These are phyloP conservation scores for Pseudocercospora macadamiae DNA, from an alignment of 2,329 filamentous ascomycete species.

Conservation along the genomic window DNA sequence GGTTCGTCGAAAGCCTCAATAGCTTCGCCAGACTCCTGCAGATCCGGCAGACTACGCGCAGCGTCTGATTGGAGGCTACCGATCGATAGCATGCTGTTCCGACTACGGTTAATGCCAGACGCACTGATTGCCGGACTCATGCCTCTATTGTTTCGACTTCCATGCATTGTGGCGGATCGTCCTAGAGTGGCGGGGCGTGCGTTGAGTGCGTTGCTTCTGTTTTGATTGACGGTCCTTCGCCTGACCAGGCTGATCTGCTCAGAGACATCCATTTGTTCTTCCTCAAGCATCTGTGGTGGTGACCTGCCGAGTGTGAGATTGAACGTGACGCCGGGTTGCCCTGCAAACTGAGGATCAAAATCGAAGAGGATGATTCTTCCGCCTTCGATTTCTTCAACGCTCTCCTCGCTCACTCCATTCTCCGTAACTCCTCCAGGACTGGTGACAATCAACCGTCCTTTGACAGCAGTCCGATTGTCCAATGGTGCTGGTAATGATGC, in stretches of 20 bases:
- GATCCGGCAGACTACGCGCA: constrained; percentile 34
- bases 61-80: constrained; percentile 34
- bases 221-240: constrained; percentile 41
- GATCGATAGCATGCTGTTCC: constrained; percentile 31
- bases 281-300: constrained; percentile 39
- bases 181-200: constrained; percentile 38
- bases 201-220: constrained; percentile 35
- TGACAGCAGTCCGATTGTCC: constrained; percentile 31
- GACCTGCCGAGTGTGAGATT: constrained; percentile 39
- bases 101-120: constrained; percentile 15
- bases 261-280: constrained; percentile 38
- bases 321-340: constrained; percentile 43
- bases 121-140: constrained; percentile 23
- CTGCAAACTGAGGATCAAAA: constrained; percentile 33
- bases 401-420: constrained; percentile 32
- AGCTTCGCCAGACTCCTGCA: constrained; percentile 36
- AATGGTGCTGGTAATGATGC: constrained; percentile 32
- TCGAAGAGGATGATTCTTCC: constrained; percentile 41
- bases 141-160: constrained; percentile 18
- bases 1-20: constrained; percentile 38
- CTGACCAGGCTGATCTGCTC: constrained; percentile 41
- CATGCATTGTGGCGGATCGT: constrained; percentile 39
- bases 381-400: constrained; percentile 40
- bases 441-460: constrained; percentile 40
- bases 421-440: constrained; percentile 41